Evolutionary conservation across 768 basidiomycete species (phyloP).

Genomic region (Russula compacta): DNA sequence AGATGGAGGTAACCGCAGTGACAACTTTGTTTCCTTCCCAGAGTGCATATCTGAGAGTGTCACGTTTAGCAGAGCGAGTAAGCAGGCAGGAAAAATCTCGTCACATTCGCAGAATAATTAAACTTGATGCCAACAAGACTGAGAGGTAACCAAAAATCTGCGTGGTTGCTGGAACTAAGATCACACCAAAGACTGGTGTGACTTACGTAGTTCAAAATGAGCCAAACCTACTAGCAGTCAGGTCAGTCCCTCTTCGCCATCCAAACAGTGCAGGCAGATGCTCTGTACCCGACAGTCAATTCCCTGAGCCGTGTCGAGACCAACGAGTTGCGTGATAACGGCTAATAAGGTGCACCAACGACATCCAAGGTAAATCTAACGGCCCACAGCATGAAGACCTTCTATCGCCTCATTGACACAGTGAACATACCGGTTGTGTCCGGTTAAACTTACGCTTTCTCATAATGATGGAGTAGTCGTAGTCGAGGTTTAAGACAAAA

Average conservation of each 20-base stretch:
- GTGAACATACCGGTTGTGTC: background rate
- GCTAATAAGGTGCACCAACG: background rate
- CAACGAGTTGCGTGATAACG: background rate
- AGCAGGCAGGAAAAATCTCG: background rate
- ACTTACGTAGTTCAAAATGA: background rate
- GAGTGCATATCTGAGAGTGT: background rate
- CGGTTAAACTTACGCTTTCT: too few relatives aligned
- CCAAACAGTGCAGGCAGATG: background rate
- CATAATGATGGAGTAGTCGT: too few relatives aligned
- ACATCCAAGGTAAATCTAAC: conserved; percentile 5
- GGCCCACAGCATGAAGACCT: background rate
- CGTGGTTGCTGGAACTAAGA: background rate
- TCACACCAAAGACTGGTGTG: background rate
- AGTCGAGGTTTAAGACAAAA: too few relatives aligned
- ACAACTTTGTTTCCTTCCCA: background rate
- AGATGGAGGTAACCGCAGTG: background rate
- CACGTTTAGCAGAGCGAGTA: background rate
- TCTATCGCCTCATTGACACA: background rate
- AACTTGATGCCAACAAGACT: conserved; percentile 6
- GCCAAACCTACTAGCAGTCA: background rate
- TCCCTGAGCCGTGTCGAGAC: background rate
- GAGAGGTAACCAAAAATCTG: background rate
- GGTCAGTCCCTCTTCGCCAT: background rate
- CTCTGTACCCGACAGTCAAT: conserved; percentile 3
- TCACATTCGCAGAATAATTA: conserved; percentile 13